phyloP scores from a whole-genome alignment of 441 rosid species.

The Populus trichocarpa region DNA sequence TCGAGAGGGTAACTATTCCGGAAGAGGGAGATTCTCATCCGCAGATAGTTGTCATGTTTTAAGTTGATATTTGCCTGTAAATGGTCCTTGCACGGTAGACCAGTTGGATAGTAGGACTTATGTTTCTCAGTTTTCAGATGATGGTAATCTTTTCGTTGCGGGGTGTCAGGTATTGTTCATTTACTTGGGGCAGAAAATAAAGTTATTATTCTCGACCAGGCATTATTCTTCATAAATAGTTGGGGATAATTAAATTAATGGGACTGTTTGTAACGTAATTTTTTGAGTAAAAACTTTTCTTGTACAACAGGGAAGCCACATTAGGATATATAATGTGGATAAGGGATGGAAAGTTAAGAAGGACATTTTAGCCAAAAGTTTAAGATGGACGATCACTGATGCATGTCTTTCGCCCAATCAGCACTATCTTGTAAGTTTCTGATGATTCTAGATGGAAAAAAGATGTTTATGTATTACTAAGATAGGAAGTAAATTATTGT shows the following conservation, averaged over 20 bases:
- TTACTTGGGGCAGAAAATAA: neutral
- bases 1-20: slow-evolving; percentile 62
- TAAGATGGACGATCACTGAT: slow-evolving; percentile 85
- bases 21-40: slow-evolving; percentile 63
- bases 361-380: slow-evolving; percentile 61
- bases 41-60: slow-evolving; percentile 70
- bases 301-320: slow-evolving; percentile 55
- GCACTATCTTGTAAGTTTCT: slow-evolving; percentile 55
- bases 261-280: neutral
- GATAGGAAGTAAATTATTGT: neutral
- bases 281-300: neutral
- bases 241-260: neutral
- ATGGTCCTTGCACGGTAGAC: slow-evolving; percentile 58
- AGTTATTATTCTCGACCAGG: neutral
- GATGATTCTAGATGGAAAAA: slow-evolving; percentile 3
- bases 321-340: slow-evolving; percentile 74
- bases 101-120: slow-evolving; percentile 47
- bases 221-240: neutral
- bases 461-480: neutral
- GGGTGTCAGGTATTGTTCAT: slow-evolving; percentile 52
- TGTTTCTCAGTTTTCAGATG: slow-evolving; percentile 73
- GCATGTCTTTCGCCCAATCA: slow-evolving; percentile 81
- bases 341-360: slow-evolving; percentile 74
- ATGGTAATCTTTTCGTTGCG: slow-evolving; percentile 69
- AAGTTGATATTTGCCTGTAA: slow-evolving; percentile 57